These are phyloP conservation scores for Cystobasidiaceae sp. DNA, from an alignment of 1,284 basidiomycete species.

Conservation along the genomic window DNA sequence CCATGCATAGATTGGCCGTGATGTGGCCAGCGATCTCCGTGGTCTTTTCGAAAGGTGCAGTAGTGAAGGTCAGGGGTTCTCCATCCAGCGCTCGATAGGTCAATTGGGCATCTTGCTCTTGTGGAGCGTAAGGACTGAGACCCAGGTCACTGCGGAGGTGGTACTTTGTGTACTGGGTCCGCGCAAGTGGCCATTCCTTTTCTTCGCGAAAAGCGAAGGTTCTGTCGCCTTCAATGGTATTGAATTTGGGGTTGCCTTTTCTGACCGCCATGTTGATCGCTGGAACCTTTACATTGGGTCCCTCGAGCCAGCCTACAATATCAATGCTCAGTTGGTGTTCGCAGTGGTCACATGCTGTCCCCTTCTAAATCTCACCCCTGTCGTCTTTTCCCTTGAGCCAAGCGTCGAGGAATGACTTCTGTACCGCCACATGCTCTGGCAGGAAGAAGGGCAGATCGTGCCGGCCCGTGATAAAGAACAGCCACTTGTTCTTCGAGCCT, in stretches of 20 bases:
- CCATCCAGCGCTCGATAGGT: background rate
- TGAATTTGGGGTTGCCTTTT: conserved; percentile 45
- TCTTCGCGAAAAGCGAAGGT: conserved; percentile 39
- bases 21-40: conserved; percentile 43
- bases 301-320: conserved; percentile 40
- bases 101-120: background rate
- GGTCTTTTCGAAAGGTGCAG: background rate
- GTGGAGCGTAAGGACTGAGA: background rate
- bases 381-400: conserved; percentile 43
- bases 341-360: too few species aligned
- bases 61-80: background rate
- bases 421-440: conserved; percentile 41
- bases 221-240: conserved; percentile 43
- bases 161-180: conserved; percentile 40
- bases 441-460: conserved; percentile 47
- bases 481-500: conserved; percentile 45
- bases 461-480: conserved; percentile 44
- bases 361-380: background rate
- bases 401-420: conserved; percentile 45
- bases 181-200: conserved; percentile 43
- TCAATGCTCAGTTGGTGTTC: background rate
- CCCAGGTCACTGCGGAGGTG: conserved; percentile 38
- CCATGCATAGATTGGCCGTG: conserved; percentile 39
- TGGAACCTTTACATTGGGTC: conserved; percentile 43
- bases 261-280: conserved; percentile 43